A percentile compares a stretch with the other conserved stretches of the same genome.
phyloP scores from a whole-genome alignment of 257 asterid species.

The Solanum corneliomulleri region DNA sequence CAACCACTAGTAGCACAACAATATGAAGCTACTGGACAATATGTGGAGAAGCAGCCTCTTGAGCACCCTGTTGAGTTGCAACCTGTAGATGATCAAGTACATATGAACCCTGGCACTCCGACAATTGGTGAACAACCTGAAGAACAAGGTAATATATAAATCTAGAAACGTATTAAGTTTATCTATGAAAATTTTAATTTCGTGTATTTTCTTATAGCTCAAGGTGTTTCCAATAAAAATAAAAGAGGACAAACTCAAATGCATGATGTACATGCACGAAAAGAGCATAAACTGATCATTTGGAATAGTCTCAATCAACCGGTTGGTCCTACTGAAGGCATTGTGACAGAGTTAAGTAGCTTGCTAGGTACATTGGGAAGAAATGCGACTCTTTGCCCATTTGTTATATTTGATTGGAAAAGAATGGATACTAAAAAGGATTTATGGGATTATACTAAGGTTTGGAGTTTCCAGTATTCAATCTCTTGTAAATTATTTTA shows the following conservation, averaged over 20 bases:
- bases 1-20: no score
- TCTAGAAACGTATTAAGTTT: no score
- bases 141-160: background rate
- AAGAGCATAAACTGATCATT: background rate
- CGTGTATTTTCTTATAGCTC: background rate
- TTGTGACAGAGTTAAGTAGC: background rate
- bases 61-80: background rate
- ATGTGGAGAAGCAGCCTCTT: background rate
- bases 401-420: no score
- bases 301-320: background rate
- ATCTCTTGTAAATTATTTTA: no score
- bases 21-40: no score
- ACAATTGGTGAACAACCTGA: background rate
- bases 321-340: background rate
- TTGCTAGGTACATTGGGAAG: background rate
- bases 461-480: no score
- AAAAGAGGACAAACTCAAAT: background rate
- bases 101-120: background rate
- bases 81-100: background rate
- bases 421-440: no score
- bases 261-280: background rate
- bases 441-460: no score
- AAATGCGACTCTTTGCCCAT: background rate
- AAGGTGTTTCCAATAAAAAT: background rate
- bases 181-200: no score